Evolutionary conservation across 176 grass and related monocot species (phyloP).

Genomic region (Rhynchospora breviuscula): DNA sequence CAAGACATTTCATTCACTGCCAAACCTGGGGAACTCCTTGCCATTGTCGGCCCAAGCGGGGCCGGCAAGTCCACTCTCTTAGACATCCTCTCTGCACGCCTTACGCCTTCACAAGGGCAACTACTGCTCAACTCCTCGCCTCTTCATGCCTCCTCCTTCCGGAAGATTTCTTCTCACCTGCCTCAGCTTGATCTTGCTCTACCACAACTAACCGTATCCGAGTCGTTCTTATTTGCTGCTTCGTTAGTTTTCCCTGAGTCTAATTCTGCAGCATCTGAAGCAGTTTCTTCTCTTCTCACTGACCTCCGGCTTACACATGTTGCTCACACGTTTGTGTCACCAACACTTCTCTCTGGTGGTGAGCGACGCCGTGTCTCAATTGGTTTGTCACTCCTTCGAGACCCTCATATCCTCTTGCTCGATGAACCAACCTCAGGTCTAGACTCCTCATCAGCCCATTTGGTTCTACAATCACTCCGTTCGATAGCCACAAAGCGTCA

Average conservation of each 20-base stretch:
- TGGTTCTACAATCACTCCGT: slow-evolving; percentile 64
- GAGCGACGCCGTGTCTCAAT: slow-evolving; percentile 89
- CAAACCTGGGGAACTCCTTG: slow-evolving; percentile 65
- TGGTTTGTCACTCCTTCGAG: slow-evolving; percentile 59
- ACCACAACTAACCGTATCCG: slow-evolving; percentile 69
- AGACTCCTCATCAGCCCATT: slow-evolving; percentile 73
- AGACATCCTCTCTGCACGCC: slow-evolving; percentile 77
- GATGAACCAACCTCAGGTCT: slow-evolving; percentile 90
- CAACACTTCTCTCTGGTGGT: slow-evolving; percentile 57
- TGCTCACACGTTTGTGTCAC: slow-evolving; percentile 56
- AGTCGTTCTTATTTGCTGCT: slow-evolving; percentile 84
- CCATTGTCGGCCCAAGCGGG: slow-evolving; percentile 82
- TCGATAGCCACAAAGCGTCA: slow-evolving; percentile 40
- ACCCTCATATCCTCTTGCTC: slow-evolving; percentile 70
- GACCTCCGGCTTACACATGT: slow-evolving; percentile 65
- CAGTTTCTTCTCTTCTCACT: slow-evolving; percentile 35
- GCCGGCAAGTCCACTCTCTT: slow-evolving; percentile 89
- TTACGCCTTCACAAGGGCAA: slow-evolving; percentile 45
- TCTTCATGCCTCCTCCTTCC: slow-evolving; percentile 50
- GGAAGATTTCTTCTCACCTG: slow-evolving; percentile 70
- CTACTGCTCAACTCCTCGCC: slow-evolving; percentile 63
- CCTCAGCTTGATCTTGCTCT: slow-evolving; percentile 66
- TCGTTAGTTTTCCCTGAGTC: slow-evolving; percentile 40
- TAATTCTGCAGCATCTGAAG: neutral
- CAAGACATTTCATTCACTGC: slow-evolving; percentile 74